phyloP scores from a whole-genome alignment of 148 eudicot genomes.

The Rhododendron simsii region DNA sequence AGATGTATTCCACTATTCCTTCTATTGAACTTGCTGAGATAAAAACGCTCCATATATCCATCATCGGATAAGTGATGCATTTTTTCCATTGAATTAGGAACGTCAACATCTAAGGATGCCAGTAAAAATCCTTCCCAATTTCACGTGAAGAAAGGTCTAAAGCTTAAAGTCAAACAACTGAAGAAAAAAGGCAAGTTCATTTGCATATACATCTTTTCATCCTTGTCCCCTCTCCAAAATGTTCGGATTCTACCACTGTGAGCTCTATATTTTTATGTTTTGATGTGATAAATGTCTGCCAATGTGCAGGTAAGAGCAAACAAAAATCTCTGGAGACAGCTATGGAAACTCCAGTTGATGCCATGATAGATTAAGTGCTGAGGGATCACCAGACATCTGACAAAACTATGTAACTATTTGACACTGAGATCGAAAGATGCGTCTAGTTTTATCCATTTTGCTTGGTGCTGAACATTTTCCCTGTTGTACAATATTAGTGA shows the following conservation, averaged over 20 bases:
- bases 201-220: not conserved
- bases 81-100: conserved; percentile 25
- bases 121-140: conserved; percentile 44
- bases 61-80: not conserved
- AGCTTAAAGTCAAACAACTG: conserved; percentile 46
- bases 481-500: not conserved
- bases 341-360: conserved; percentile 31
- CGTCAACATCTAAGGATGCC: conserved; percentile 43
- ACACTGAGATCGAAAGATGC: not conserved
- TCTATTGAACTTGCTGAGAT: not conserved
- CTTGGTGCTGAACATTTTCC: not conserved
- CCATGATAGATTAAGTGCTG: conserved; percentile 43
- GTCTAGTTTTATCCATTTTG: not conserved
- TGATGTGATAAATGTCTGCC: not conserved
- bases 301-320: conserved; percentile 39
- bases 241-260: not conserved
- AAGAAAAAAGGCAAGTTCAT: conserved; percentile 49
- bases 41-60: not conserved
- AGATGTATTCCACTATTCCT: not conserved
- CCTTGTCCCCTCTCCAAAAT: not conserved
- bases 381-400: not conserved
- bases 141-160: conserved; percentile 66
- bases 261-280: not conserved
- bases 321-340: conserved; percentile 23
- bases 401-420: not conserved